Evolutionary conservation across 345 rosid species (phyloP), one percentile per base, ranked within the genome.

Genomic region (Rhodomyrtus tomentosa): DNA sequence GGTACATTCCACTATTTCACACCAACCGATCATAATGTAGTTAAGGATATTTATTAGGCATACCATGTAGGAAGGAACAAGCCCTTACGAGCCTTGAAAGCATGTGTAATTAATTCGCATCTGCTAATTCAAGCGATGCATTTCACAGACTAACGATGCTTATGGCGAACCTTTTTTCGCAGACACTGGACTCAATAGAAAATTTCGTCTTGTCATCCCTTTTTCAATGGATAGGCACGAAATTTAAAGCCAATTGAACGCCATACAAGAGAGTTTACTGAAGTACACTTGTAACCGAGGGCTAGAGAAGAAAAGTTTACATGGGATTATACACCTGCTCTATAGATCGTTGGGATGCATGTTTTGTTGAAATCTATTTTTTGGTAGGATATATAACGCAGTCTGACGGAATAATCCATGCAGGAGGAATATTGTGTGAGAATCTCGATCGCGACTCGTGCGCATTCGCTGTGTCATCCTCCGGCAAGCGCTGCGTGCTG

Each of bases 401-500:
- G 10, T 29, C 12, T 50, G 36, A 42, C 22, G 52, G 40, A 7
- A 49, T 81, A 53, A 81, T 25, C 55, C 29, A 50, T 81, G 56
- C 85, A 86, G 90, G 92, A 58, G 95, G 88, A 80, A 89, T 95
- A 81, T 86, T 84, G 85, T 96, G 99, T 73, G 96, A 95, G 82
- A 84, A 90, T 45, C 91, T 96, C 15, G 87, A 91, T 85, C 85
- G 91, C 72, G 90, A 91, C 15, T 85, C 90, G 6, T 95, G 98
- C 81, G 91, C 98, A 6, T 96, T 92, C 20, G 95, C 99, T 20
- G 91, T 96, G 51, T 92, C 99, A 18, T 93, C 95, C 5, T 80
- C 92, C 0, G 95, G 98, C n/a, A 92, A 93, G 85, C 95, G 99
- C 2, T 95, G 98, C 52, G 92, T 96, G 83, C 90, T 96, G 21